Percentiles rank a stretch among this genome's conserved stretches.
phyloP scores from a whole-genome alignment of 2,329 filamentous ascomycete genomes.

The Fusarium oxysporum region DNA sequence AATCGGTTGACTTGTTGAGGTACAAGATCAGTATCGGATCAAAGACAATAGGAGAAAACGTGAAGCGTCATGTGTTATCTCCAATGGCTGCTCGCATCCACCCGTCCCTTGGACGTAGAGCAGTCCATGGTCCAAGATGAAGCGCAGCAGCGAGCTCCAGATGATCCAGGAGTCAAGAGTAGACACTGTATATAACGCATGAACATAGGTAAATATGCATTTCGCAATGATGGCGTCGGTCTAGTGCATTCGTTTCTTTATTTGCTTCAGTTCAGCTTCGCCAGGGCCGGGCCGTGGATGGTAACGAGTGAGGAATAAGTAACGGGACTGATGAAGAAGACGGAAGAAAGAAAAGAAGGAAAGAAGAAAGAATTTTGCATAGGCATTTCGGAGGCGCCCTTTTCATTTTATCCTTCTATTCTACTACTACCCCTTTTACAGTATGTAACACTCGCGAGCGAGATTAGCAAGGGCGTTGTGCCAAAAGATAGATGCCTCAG shows the following conservation, averaged over 20 bases:
- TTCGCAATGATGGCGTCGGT: slow-evolving; percentile 26
- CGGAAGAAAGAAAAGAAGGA: not conserved
- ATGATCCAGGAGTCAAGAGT: slow-evolving; percentile 1
- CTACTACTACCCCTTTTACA: slow-evolving; percentile 26
- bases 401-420: slow-evolving; percentile 39
- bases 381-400: slow-evolving; percentile 35
- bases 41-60: slow-evolving; percentile 45
- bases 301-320: slow-evolving; percentile 38
- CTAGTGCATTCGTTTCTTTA: slow-evolving; percentile 34
- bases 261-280: slow-evolving; percentile 10
- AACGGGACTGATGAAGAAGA: slow-evolving; percentile 31
- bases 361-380: slow-evolving; percentile 39
- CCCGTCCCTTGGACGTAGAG: not conserved
- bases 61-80: slow-evolving; percentile 32
- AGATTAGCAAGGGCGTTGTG: slow-evolving; percentile 48
- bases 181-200: slow-evolving; percentile 42
- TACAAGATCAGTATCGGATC: slow-evolving; percentile 56
- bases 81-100: not conserved
- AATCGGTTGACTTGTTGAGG: slow-evolving; percentile 63
- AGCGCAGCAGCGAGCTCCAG: slow-evolving; percentile 6
- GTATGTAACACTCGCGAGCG: slow-evolving; percentile 46
- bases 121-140: slow-evolving; percentile 13
- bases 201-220: slow-evolving; percentile 36
- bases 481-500: slow-evolving; percentile 30
- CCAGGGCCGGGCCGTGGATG: slow-evolving; percentile 31